Percentiles rank a stretch among this genome's conserved stretches.
Conservation (phyloP, 2,329 filamentous ascomycete genomes). For the Paracoccidioides lutzii region DNA sequence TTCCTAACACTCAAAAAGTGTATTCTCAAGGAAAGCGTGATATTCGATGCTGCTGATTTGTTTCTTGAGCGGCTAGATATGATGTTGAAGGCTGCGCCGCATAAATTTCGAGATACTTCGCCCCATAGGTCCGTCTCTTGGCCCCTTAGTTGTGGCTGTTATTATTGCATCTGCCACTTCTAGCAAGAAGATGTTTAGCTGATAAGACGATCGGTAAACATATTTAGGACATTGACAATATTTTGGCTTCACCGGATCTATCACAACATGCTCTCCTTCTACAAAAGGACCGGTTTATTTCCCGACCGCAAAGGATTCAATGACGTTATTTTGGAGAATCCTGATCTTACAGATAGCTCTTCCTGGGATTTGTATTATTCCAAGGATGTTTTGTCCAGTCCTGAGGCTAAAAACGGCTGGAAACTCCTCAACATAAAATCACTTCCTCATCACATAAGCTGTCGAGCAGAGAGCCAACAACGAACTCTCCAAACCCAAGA, state of each 20-base stretch:
- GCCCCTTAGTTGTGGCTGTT: background rate
- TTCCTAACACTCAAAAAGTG: background rate
- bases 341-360: background rate
- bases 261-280: background rate
- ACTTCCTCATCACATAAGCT: background rate
- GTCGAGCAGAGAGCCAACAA: background rate
- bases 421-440: background rate
- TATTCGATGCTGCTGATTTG: background rate
- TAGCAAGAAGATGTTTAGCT: background rate
- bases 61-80: background rate
- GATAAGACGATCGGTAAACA: background rate
- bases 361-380: slow-evolving; percentile 1
- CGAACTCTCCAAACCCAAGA: background rate
- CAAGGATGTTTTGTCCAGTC: background rate
- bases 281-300: background rate
- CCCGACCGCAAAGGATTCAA: background rate
- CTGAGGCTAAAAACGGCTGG: background rate
- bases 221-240: slow-evolving; percentile 1
- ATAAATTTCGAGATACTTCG: slow-evolving; percentile 1
- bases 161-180: background rate
- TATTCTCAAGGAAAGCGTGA: background rate
- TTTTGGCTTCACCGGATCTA: slow-evolving; percentile 3
- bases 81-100: background rate
- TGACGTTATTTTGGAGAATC: background rate
- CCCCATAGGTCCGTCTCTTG: background rate